Evolutionary conservation across 306 rosid genomes (phyloP).

Genomic region (Pyrus pyrifolia): DNA sequence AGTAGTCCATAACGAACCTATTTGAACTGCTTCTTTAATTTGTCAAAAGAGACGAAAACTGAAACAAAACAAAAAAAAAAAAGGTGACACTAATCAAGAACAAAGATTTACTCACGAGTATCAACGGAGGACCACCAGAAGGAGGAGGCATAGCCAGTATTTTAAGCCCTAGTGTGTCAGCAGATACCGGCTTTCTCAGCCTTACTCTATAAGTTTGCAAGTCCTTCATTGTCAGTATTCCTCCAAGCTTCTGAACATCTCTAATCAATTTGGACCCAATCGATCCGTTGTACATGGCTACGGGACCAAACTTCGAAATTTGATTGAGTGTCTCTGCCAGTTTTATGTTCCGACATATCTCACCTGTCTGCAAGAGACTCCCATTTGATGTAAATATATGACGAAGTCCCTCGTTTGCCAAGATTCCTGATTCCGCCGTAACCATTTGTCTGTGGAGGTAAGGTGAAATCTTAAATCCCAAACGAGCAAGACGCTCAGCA

Average conservation of each 20-base stretch:
- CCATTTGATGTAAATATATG: constrained; percentile 60
- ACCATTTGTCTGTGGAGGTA: constrained; percentile 58
- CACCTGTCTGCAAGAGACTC: constrained; percentile 48
- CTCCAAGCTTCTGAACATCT: constrained; percentile 66
- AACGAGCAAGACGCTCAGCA: constrained; percentile 51
- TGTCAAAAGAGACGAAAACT: not conserved
- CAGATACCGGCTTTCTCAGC: constrained; percentile 37
- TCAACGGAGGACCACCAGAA: constrained; percentile 77
- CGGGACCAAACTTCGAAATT: constrained; percentile 47
- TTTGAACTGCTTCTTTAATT: not conserved
- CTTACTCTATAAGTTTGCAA: constrained; percentile 45
- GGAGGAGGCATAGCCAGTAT: constrained; percentile 82
- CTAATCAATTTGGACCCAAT: constrained; percentile 51
- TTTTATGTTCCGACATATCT: constrained; percentile 40
- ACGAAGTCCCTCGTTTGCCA: constrained; percentile 54
- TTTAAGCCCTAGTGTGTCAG: constrained; percentile 39
- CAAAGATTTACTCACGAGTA: constrained; percentile 47
- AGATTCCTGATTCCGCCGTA: constrained; percentile 33
- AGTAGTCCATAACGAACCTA: not conserved
- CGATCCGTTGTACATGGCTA: constrained; percentile 49
- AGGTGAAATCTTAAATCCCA: constrained; percentile 65
- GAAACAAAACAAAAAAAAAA: not conserved
- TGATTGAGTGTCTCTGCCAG: constrained; percentile 46
- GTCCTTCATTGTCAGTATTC: constrained; percentile 53
- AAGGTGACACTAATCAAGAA: not conserved